Conservation (phyloP, 495 filamentous ascomycete genomes). For the Annulohypoxylon maeteangense region DNA sequence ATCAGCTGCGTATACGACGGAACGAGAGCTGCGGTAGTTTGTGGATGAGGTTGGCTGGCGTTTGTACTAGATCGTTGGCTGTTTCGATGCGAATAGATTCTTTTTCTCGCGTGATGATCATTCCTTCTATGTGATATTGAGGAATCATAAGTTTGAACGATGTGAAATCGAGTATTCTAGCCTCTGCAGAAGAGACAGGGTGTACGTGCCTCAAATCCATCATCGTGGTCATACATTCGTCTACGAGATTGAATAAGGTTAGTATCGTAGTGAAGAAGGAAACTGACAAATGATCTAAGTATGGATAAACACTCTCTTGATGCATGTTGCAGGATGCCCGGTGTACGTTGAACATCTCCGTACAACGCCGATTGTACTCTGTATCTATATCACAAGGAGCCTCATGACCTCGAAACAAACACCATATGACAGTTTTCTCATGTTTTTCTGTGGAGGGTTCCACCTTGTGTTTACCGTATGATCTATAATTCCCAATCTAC, state of each 20-base stretch:
- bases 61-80: slow-evolving; percentile 3
- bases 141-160: neutral
- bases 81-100: neutral
- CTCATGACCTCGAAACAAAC: neutral
- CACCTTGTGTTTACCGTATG: neutral
- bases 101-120: slow-evolving; percentile 9
- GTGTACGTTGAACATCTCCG: too few species aligned
- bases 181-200: too few species aligned
- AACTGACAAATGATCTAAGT: too few species aligned
- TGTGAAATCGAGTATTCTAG: neutral
- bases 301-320: too few species aligned
- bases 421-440: neutral
- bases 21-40: slow-evolving; percentile 21
- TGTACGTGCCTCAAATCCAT: too few species aligned
- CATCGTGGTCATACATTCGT: too few species aligned
- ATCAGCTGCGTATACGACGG: slow-evolving; percentile 9
- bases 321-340: too few species aligned
- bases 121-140: neutral
- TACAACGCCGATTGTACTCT: neutral
- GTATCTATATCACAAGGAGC: neutral
- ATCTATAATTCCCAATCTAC: neutral
- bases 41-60: neutral
- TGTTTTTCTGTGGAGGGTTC: neutral
- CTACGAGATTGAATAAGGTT: neutral
- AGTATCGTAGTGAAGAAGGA: neutral